These are phyloP conservation scores for Medicago arabica DNA, from an alignment of 306 rosid species.

Conservation along the genomic window DNA sequence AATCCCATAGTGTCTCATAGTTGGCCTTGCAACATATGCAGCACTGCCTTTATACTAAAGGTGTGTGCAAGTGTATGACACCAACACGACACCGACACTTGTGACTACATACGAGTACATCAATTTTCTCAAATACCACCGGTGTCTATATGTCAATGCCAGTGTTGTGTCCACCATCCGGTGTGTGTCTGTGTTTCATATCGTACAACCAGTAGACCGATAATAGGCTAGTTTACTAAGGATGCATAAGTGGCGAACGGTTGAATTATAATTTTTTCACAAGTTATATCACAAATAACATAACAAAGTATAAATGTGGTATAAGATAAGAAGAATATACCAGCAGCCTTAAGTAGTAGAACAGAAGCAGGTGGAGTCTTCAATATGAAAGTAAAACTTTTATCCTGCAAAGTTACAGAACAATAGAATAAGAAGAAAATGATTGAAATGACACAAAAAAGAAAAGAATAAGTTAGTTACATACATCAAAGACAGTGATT, in stretches of 20 bases:
- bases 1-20: background rate
- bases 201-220: background rate
- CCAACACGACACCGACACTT: background rate
- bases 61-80: background rate
- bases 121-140: background rate
- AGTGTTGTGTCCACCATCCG: background rate
- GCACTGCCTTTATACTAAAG: background rate
- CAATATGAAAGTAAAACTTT: slow-evolving; percentile 89
- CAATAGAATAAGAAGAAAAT: background rate
- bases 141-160: background rate
- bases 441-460: background rate
- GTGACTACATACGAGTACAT: background rate
- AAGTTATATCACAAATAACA: background rate
- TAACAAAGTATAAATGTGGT: slow-evolving; percentile 45
- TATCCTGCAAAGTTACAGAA: slow-evolving; percentile 56
- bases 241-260: slow-evolving; percentile 2
- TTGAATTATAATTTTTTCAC: background rate
- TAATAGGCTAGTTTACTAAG: background rate
- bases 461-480: background rate
- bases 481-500: slow-evolving; percentile 94
- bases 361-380: slow-evolving; percentile 99
- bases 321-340: slow-evolving; percentile 44
- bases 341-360: slow-evolving; percentile 97
- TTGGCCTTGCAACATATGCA: background rate
- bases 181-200: background rate